Evolutionary conservation across 805 yeast genomes (phyloP), one percentile per base, ranked within the genome.

Genomic region (Sungouiella thailandica): DNA sequence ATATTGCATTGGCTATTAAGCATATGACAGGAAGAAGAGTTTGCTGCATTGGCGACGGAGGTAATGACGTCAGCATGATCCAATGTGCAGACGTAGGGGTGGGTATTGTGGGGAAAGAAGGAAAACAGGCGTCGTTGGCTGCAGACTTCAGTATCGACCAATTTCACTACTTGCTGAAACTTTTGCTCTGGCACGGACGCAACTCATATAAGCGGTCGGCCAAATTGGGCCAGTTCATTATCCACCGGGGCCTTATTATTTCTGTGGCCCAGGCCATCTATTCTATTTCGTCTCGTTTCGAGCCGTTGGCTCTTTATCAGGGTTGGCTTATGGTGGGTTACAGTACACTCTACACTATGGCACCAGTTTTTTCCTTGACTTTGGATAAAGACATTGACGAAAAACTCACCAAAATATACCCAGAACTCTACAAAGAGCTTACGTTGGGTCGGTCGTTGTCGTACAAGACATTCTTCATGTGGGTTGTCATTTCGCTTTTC

Each of bases 321-420:
- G 99, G 99, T 2, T 90, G 95, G 82, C 69, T 93, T 29, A 88
- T 93, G 97, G 98, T 93, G 28, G 99, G 98, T 2, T 93, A 93
- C 60, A 95, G 97, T 2, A 93, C 99, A 0, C 73, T 87, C 34
- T 93, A 93, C 59, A 93, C 99, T 0, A 93, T 93, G 99, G 88
- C 90, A 36, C 99, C 99, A 0, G 97, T 93, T 2, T 93, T 93
- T 50, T 85, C 96, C 0, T 63, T 93, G 45, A 96, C 94, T 0
- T 70, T 87, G 29, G 97, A 93, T 55, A 78, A 80, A 35, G 99
- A 93, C 56, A 89, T 93, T 29, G 88, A 80, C 49, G 96, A 88
- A 54, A 82, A 80, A 33, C 73, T 93, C 43, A 94, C 96, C 2
- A 80, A 81, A 37, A 69, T 88, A 36, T 93, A 90, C 55, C 99